Base-by-base conservation (phyloP, 148 eudicot species). In the Mesembryanthemum crystallinum region DNA sequence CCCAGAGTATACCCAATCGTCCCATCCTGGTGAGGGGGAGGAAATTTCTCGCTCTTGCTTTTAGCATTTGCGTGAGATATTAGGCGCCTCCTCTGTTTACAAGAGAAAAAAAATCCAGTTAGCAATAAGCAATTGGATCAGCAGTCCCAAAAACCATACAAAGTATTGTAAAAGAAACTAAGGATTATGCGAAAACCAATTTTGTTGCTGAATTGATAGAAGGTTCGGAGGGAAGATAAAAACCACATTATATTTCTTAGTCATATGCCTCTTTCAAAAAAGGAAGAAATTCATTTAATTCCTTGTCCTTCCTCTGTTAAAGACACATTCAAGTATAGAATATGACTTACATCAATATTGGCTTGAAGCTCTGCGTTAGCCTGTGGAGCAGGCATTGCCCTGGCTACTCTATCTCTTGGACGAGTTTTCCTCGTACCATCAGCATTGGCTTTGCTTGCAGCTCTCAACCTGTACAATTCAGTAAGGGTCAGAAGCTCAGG, bases 41-140 rank as follows among this genome's bases (percentile, higher is more conserved):
- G 97, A 60, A 92, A 92, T 73, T 92, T 89, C 82, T 92, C 97
- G 52, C 97, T 89, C 78, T 88, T 92, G 89, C 94, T 88, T 83
- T 92, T 87, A 61, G 90, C 94, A 65, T 89, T 92, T 63, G 92
- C 89, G 45, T 87, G 94, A 11, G 90, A 77, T 67, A 89, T 85
- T 30, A 89, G 70, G 25, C 94, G 87, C 65, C 92, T 86, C 76
- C 91, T 89, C 94, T 92, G 90, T 49, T 73, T 69, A 39, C 21
- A 49, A 54, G 49, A 52, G 24, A 54, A 39, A 27, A 45, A 18
- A n/a, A n/a, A n/a, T n/a, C 29, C 11, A 35, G 30, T 8, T 67
- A 4, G 28, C 28, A 35, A 1, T 17, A 3, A 21, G 27, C 6
- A 33, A 33, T 45, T n/a, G 37, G 21, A 64, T 1, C 12, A 35